Conservation (phyloP, 1,139 yeast species). For the Yamadazyma epiphylla region DNA sequence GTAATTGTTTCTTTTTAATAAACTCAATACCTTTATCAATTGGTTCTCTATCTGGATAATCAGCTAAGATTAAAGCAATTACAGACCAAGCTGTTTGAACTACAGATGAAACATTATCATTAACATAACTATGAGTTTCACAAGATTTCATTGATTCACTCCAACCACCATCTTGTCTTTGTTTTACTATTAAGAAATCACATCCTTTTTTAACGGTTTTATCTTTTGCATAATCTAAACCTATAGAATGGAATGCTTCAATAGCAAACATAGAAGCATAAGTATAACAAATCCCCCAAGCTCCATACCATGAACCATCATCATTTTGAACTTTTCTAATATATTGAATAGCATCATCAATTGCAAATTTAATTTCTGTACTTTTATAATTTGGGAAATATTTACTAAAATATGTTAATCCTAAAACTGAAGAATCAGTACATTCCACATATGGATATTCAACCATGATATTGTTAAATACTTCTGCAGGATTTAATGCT, state of each 20-base stretch:
- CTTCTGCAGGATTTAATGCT: conserved; percentile 90
- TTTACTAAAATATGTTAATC: conserved; percentile 73
- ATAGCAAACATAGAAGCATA: conserved; percentile 98
- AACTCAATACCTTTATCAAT: conserved; percentile 63
- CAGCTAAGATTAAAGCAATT: conserved; percentile 75
- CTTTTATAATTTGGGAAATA: conserved; percentile 60
- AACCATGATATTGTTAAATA: conserved; percentile 96
- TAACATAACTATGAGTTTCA: conserved; percentile 78
- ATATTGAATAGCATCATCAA: conserved; percentile 69
- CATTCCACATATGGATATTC: conserved; percentile 98
- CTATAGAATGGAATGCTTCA: conserved; percentile 80
- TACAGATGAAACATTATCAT: conserved; percentile 54
- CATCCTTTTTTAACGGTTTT: conserved; percentile 70
- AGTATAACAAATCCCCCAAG: conserved; percentile 97
- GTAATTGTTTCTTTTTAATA: conserved; percentile 62
- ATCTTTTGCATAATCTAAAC: conserved; percentile 58
- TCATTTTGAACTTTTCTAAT: conserved; percentile 61
- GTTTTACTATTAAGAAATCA: conserved; percentile 74
- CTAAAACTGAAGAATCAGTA: conserved; percentile 91
- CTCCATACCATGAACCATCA: conserved; percentile 98
- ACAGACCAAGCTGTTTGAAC: conserved; percentile 95
- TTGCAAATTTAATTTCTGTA: conserved; percentile 62
- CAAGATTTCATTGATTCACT: conserved; percentile 84
- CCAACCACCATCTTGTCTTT: conserved; percentile 94
- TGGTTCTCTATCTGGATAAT: conserved; percentile 67